Percentiles rank a stretch among this genome's conserved stretches.
Evolutionary conservation across 306 rosid species (phyloP).

Genomic region (Begonia loranthoides): DNA sequence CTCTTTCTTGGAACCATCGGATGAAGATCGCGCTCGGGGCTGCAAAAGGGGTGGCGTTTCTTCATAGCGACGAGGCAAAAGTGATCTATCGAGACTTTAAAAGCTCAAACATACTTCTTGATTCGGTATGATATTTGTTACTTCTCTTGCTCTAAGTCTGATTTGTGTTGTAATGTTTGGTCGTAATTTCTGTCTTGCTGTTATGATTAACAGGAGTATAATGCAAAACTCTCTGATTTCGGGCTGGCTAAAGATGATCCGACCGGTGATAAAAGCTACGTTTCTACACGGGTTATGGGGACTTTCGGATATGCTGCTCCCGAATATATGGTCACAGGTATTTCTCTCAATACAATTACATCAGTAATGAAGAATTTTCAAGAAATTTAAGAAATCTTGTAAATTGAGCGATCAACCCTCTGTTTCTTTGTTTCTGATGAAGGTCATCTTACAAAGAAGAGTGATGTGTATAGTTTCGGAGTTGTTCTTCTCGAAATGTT

Average conservation of each 20-base stretch:
- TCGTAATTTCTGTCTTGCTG: not conserved
- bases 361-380: too few relatives aligned
- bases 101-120: constrained; percentile 71
- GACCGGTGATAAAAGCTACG: constrained; percentile 66
- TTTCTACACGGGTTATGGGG: constrained; percentile 97
- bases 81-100: constrained; percentile 91
- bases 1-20: constrained; percentile 77
- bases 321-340: constrained; percentile 96
- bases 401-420: too few relatives aligned
- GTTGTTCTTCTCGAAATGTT: constrained; percentile 85
- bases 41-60: constrained; percentile 90
- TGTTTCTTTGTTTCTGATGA: constrained; percentile 15
- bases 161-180: constrained; percentile 2
- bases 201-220: constrained; percentile 32
- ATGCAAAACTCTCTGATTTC: constrained; percentile 86
- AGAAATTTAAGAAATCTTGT: too few relatives aligned
- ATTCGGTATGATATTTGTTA: constrained; percentile 33
- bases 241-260: constrained; percentile 99
- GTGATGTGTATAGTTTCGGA: constrained; percentile 89
- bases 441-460: constrained; percentile 87
- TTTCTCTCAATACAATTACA: not conserved
- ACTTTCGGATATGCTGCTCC: constrained; percentile 98
- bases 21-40: constrained; percentile 83
- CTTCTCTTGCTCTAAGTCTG: constrained; percentile 13
- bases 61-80: constrained; percentile 86